Percentiles rank a stretch among this genome's conserved stretches.
phyloP scores from a whole-genome alignment of 2,329 filamentous ascomycete genomes.

The Hypoxylon sp. region DNA sequence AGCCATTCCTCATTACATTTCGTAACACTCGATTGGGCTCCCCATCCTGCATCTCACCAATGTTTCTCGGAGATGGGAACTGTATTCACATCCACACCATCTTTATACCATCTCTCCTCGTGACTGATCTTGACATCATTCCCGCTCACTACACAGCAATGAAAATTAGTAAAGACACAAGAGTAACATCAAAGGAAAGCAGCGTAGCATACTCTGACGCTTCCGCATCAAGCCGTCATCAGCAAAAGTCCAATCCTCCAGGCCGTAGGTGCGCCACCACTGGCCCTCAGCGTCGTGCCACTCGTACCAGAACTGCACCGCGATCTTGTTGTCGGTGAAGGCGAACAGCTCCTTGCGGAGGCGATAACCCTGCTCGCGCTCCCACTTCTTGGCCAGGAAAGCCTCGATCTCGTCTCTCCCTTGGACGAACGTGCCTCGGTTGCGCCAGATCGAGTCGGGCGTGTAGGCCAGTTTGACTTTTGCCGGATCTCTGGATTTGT shows the following conservation, averaged over 20 bases:
- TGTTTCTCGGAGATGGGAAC: constrained; percentile 73
- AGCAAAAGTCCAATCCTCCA: constrained; percentile 82
- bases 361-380: constrained; percentile 73
- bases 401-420: constrained; percentile 73
- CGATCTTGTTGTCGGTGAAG: constrained; percentile 73
- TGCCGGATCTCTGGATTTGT: constrained; percentile 71
- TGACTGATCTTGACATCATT: constrained; percentile 73
- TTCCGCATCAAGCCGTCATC: constrained; percentile 76
- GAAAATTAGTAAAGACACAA: too few species aligned
- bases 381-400: constrained; percentile 79
- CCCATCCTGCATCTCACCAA: constrained; percentile 68
- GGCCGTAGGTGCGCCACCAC: constrained; percentile 88
- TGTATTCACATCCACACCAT: constrained; percentile 72
- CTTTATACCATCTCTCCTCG: constrained; percentile 72
- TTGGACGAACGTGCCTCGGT: constrained; percentile 73
- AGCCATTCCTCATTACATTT: too few species aligned
- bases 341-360: constrained; percentile 86
- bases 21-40: too few species aligned
- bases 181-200: too few species aligned
- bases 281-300: constrained; percentile 74
- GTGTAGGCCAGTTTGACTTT: constrained; percentile 78
- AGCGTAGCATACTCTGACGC: constrained; percentile 65
- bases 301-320: constrained; percentile 93
- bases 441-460: constrained; percentile 80
- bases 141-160: constrained; percentile 72